Evolutionary conservation across 2,329 filamentous ascomycete genomes (phyloP).

Genomic region (Pseudomassariella vexata): DNA sequence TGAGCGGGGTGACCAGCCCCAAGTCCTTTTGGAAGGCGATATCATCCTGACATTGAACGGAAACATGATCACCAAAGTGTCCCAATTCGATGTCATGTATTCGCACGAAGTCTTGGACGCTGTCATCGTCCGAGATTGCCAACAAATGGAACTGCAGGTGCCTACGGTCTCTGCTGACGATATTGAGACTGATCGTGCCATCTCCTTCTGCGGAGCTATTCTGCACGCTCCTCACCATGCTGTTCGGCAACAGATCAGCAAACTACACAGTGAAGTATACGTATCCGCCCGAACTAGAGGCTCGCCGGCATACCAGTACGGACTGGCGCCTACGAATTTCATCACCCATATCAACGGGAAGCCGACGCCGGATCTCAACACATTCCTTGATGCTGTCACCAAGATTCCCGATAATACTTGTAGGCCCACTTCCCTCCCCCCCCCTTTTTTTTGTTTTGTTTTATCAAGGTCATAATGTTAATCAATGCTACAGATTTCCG

Average conservation of each 20-base stretch:
- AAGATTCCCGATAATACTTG: constrained; percentile 94
- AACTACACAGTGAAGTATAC: constrained; percentile 93
- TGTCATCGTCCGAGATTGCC: constrained; percentile 76
- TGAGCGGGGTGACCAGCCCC: constrained; percentile 43
- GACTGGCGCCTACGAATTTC: constrained; percentile 93
- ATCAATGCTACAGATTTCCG: constrained; percentile 66
- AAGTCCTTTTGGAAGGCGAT: constrained; percentile 78
- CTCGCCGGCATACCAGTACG: constrained; percentile 82
- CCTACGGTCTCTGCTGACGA: constrained; percentile 84
- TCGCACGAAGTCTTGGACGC: constrained; percentile 77
- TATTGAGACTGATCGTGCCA: constrained; percentile 84
- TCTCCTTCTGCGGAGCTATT: constrained; percentile 93
- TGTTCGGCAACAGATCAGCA: constrained; percentile 94
- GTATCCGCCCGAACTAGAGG: constrained; percentile 82
- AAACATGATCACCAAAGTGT: constrained; percentile 87
- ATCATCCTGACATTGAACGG: constrained; percentile 87
- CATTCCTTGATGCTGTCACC: constrained; percentile 75
- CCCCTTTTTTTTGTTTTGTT: neutral
- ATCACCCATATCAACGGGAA: constrained; percentile 92
- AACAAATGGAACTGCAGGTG: constrained; percentile 71
- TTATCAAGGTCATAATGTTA: neutral
- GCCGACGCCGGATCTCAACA: constrained; percentile 72
- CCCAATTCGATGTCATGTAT: constrained; percentile 96
- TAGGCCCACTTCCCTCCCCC: constrained; percentile 31
- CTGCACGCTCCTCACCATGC: constrained; percentile 92